Evolutionary conservation across 2,329 filamentous ascomycete species (phyloP), one percentile per base, ranked within the genome.

Genomic region (Trichoderma polysporum): DNA sequence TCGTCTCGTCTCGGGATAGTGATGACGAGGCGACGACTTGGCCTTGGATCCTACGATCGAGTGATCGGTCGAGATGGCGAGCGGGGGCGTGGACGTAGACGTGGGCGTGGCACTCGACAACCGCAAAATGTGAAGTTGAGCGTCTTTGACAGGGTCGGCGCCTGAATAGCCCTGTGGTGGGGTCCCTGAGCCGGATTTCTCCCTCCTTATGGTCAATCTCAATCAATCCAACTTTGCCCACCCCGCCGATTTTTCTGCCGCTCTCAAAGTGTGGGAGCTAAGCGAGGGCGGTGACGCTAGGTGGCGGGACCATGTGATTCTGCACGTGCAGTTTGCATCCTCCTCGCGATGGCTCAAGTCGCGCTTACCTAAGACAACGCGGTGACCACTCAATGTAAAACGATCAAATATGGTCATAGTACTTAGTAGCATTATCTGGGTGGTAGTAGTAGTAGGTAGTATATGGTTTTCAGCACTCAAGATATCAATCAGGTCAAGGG

Each of bases 221-320:
- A 64, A 60, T 54, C 45, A 59, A 53, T 64, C 61, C 37, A 31
- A 63, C 27, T 45, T 41, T 61, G 29, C 41, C 68, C 73, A 76
- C 77, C 77, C 77, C 76, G 77, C 78, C 76, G 74, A 77, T 72
- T 76, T 79, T 79, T 79, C 77, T 78, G 75, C 74, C 77, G 68
- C 70, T 56, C 67, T 68, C 61, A 69, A 72, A 77, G 74, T 79
- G 78, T 79, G 78, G 76, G 76, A 74, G 75, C 74, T 80, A 81
- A 78, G 75, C 77, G 77, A 79, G 76, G 73, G 75, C 77, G 76
- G 73, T 80, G 76, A 78, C 73, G 69, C 50, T 19, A 22, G 56
- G 52, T 41, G 25, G 35, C 15, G 27, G 4, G 17, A 7, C 7
- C 71, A 74, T 69, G 71, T 74, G 73, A 73, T 31, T 2, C 58